These are phyloP conservation scores for Rhododendron vialii DNA, from an alignment of 148 eudicot genomes.

Conservation along the genomic window DNA sequence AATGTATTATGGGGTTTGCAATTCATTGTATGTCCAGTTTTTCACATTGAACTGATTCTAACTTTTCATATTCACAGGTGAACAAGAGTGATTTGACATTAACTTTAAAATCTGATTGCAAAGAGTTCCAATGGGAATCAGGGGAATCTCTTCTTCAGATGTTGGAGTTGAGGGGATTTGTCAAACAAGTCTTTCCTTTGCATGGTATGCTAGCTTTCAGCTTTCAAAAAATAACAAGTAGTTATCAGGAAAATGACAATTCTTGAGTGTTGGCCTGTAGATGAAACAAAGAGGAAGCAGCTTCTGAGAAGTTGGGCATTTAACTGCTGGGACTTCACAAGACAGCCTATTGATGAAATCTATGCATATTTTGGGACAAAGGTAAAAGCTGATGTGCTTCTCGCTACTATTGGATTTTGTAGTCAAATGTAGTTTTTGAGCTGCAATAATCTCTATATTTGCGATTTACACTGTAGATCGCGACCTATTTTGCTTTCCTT, in stretches of 20 bases:
- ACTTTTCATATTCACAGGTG: constrained; percentile 39
- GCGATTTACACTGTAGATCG: constrained; percentile 52
- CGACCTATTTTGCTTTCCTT: constrained; percentile 84
- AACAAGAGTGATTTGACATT: constrained; percentile 43
- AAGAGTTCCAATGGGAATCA: constrained; percentile 54
- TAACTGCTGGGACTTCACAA: constrained; percentile 67
- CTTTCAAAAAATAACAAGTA: neutral
- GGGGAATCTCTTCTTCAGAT: constrained; percentile 65
- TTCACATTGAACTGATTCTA: neutral
- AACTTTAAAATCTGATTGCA: constrained; percentile 37
- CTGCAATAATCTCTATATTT: neutral
- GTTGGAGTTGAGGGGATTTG: constrained; percentile 52
- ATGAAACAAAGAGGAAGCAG: constrained; percentile 71
- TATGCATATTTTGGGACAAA: constrained; percentile 79
- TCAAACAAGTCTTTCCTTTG: constrained; percentile 76
- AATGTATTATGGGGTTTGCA: neutral
- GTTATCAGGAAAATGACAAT: neutral
- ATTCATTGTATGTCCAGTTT: neutral
- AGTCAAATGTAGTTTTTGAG: neutral
- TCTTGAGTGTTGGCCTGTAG: constrained; percentile 31
- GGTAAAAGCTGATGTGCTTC: constrained; percentile 27
- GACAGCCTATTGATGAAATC: constrained; percentile 86
- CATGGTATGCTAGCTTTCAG: constrained; percentile 51
- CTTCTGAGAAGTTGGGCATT: constrained; percentile 85
- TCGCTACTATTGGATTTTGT: neutral